Base-by-base conservation (phyloP, 2,329 filamentous ascomycete genomes). In the Neofusicoccum sp. region DNA sequence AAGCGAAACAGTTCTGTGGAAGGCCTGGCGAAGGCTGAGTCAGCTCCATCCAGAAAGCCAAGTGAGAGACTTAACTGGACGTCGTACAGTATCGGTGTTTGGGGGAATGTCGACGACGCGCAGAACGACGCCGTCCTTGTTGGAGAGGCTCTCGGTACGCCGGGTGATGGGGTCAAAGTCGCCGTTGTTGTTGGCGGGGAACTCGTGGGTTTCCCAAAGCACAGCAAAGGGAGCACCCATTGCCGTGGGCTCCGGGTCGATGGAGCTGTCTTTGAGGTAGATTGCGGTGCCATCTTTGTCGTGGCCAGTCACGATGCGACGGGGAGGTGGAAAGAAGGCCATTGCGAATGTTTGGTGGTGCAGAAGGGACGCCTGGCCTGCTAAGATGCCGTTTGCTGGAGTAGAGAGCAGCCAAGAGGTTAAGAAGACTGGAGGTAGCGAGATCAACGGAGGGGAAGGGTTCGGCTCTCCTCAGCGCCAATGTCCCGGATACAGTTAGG, bases 141-240 rank as follows among this genome's bases (percentile, higher is more conserved):
- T 58, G 14, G 54, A 58, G 3, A 58, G 41, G 6, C 54, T 58
- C 31, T 34, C 22, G 0, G 54, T 58, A 14, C 22, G 16, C 31
- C 34, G n/a, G 5, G 29, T n/a, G n/a, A 58, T 58, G 14, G 54
- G 54, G 12, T 58, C 54, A 1, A 36, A 12, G 41, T 44, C 43
- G 41, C 31, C 54, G 16, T 58, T 58, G 54, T 58, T 58, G 39
- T 22, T 58, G 29, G 54, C 54, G 3, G 54, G 54, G 41, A 58
- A 58, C 8, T 58, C 54, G 6, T 58, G 54, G 16, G 54, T 58
- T 14, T 58, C 54, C 54, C 54, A 58, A n/a, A 58, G 54, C 41
- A 58, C 54, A 7, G 54, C 54, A 34, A 58, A 58, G 12, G 54
- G 45, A 6, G 54, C 54, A 16, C 45, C 54, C 54, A 58, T 58